Conservation (phyloP, 2,329 filamentous ascomycete genomes). For the Pyrenophora graminea region DNA sequence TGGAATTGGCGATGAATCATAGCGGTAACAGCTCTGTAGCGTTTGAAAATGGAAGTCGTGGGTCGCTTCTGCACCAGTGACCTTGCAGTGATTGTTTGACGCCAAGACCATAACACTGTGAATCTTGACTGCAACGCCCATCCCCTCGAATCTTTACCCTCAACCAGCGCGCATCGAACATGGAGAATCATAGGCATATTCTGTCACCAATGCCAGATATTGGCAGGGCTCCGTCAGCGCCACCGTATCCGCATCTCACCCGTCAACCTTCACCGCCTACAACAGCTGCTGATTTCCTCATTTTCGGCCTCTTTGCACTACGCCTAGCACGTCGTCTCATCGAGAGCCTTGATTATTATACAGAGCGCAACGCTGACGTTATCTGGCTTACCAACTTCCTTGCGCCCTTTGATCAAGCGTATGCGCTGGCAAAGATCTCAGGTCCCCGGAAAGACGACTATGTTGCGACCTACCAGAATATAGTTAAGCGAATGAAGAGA, state of each 20-base stretch:
- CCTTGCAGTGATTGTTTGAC: not conserved
- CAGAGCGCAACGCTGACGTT: slow-evolving; percentile 17
- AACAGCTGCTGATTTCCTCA: slow-evolving; percentile 19
- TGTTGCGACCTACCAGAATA: slow-evolving; percentile 16
- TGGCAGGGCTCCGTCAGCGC: not conserved
- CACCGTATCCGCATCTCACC: not conserved
- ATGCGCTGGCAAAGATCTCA: slow-evolving; percentile 26
- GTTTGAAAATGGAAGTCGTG: too few species aligned
- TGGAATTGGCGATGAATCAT: too few species aligned
- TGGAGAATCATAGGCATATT: not conserved
- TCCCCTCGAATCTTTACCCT: not conserved
- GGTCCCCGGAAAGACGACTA: slow-evolving; percentile 21
- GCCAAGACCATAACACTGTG: not conserved
- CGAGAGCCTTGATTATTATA: slow-evolving; percentile 20
- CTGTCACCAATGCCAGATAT: slow-evolving; percentile 4
- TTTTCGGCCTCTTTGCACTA: slow-evolving; percentile 34
- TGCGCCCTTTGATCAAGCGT: slow-evolving; percentile 10
- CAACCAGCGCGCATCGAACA: not conserved
- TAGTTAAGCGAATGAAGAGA: slow-evolving; percentile 29
- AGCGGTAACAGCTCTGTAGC: too few species aligned
- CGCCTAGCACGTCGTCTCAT: slow-evolving; percentile 25
- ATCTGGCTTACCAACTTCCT: slow-evolving; percentile 29
- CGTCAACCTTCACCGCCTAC: not conserved
- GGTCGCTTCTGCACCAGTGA: too few species aligned
- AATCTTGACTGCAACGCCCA: not conserved